phyloP scores from a whole-genome alignment of 169 alveolate genomes.

The Eimeria necatrix region DNA sequence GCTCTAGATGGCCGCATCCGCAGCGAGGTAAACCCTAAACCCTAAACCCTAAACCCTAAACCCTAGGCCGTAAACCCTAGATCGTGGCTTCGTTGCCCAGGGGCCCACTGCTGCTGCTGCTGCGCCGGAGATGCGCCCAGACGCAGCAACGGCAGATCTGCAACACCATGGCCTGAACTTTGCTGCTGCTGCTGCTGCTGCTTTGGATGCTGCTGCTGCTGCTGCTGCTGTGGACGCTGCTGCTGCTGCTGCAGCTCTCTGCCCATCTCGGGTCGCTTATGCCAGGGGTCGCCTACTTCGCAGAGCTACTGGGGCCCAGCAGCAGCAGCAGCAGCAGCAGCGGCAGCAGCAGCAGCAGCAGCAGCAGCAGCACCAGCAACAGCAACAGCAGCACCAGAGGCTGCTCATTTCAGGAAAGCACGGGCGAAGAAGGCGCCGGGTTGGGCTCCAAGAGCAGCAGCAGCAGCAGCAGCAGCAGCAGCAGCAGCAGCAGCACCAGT shows the following conservation, averaged over 20 bases:
- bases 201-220: not conserved
- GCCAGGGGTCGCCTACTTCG: conserved; percentile 39
- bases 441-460: too few species aligned
- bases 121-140: not conserved
- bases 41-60: conserved; percentile 26
- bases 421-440: too few species aligned
- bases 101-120: too few species aligned
- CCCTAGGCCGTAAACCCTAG: not conserved
- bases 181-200: not conserved
- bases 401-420: too few species aligned
- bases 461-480: not conserved
- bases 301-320: not conserved
- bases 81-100: too few species aligned
- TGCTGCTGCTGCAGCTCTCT: conserved; percentile 22
- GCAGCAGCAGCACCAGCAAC: too few species aligned
- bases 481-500: not conserved
- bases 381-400: too few species aligned
- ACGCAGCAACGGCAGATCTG: not conserved
- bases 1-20: not conserved
- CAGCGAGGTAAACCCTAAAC: conserved; percentile 11
- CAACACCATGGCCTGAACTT: not conserved
- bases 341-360: conserved; percentile 10
- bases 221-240: conserved; percentile 3
- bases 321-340: conserved; percentile 35
- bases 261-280: conserved; percentile 17